phyloP scores from a whole-genome alignment of 768 basidiomycete genomes.

The Psilocybe sp. region DNA sequence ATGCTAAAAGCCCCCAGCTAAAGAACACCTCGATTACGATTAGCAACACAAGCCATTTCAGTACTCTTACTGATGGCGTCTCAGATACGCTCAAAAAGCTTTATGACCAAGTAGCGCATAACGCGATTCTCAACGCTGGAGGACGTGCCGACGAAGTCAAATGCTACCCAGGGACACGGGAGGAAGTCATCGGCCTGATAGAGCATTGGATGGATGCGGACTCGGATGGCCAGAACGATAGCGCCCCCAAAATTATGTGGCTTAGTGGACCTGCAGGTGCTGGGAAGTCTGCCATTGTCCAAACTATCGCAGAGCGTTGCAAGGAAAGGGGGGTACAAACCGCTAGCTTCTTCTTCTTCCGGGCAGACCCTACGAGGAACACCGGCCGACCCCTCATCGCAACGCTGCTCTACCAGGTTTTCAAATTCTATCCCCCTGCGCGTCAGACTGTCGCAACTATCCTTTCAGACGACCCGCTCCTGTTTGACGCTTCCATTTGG shows the following conservation, averaged over 20 bases:
- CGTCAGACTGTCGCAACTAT: background rate
- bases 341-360: conserved; percentile 2
- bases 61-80: no score
- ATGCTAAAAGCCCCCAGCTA: no score
- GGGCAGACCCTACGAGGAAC: background rate
- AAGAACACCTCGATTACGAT: no score
- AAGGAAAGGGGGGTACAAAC: background rate
- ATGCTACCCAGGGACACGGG: no score
- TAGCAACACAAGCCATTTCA: no score
- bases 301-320: conserved; percentile 2
- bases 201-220: no score
- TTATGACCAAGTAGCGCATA: no score
- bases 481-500: background rate
- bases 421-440: background rate
- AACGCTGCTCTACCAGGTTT: conserved; percentile 2
- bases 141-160: no score
- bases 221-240: no score
- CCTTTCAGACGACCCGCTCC: background rate
- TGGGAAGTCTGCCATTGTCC: conserved; percentile 12
- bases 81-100: no score
- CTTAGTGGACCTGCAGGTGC: conserved; percentile 9
- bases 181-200: no score
- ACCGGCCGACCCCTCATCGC: background rate
- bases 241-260: background rate
- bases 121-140: no score